These are phyloP conservation scores for Xylariaceae sp. DNA, from an alignment of 2,329 filamentous ascomycete species.

Conservation along the genomic window DNA sequence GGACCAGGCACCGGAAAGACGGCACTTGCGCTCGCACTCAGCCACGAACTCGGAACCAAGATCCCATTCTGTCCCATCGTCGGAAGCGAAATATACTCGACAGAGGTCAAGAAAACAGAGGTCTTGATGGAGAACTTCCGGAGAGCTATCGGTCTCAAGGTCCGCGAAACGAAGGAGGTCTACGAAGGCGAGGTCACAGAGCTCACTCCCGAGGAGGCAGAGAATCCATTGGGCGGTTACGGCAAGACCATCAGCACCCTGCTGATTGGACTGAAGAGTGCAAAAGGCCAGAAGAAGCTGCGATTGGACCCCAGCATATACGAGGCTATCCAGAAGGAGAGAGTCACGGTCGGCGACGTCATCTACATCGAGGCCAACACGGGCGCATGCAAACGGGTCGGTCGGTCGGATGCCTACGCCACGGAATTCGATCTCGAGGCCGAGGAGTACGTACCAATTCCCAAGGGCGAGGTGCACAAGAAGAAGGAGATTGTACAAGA, in stretches of 20 bases:
- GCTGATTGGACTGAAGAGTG: conserved; percentile 90
- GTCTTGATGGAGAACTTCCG: conserved; percentile 99
- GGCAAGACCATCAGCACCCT: conserved; percentile 97
- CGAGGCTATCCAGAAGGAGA: conserved; percentile 98
- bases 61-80: conserved; percentile 98
- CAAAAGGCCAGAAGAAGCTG: conserved; percentile 96
- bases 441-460: conserved; percentile 97
- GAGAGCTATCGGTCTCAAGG: conserved; percentile 90
- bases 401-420: conserved; percentile 91
- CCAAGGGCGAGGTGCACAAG: conserved; percentile 98
- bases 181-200: conserved; percentile 99
- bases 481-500: conserved; percentile 99
- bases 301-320: conserved; percentile 97
- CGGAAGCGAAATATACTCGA: conserved; percentile 95
- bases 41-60: conserved; percentile 95
- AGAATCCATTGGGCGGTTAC: conserved; percentile 95
- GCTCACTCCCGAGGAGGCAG: conserved; percentile 93
- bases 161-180: conserved; percentile 98
- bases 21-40: conserved; percentile 89
- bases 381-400: conserved; percentile 94
- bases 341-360: conserved; percentile 92
- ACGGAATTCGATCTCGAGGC: conserved; percentile 98
- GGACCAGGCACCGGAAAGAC: conserved; percentile 97
- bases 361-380: conserved; percentile 99
- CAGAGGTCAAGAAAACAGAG: conserved; percentile 99